Base-by-base conservation (phyloP, 495 filamentous ascomycete species). In the Daldinia vernicosa region DNA sequence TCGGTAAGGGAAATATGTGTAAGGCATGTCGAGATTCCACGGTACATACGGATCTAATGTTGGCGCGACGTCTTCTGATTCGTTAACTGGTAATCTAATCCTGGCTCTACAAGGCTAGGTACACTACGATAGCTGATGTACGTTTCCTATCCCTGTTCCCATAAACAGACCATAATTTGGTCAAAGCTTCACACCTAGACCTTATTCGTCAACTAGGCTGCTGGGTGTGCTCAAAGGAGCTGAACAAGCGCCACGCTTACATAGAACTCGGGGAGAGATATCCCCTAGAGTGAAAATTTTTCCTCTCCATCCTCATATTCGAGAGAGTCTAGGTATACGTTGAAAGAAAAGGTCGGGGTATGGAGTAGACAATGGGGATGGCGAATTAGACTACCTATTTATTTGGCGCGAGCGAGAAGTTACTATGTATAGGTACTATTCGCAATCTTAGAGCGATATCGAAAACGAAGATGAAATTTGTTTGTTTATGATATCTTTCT, bases 71-170 rank as follows among this genome's bases (percentile, higher is more conserved):
- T 57, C 39, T 59, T 30, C 40, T 61, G 65, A 73, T 73, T 73
- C 66, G 70, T 58, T 61, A 62, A 52, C 33, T 53, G 22, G 57
- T 22, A 45, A 55, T 19, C 32, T 63, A 52, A 35, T 73, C 70
- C 63, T 69, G 37, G 66, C 58, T 69, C 51, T 62, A 64, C 70
- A n/a, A n/a, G n/a, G n/a, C n/a, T n/a, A n/a, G n/a, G n/a, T n/a
- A n/a, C n/a, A 57, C 62, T 69, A 53, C 70, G 65, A 39, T 73
- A 33, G 32, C 32, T 33, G 9, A 35, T 35, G 33, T 35, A 35
- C 33, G 33, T 35, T 35, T 35, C 33, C 33, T 45, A 65, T 62
- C 60, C 65, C 43, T 62, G 60, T 24, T 63, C 19, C 26, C 35
- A 50, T 30, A 57, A 33, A 56, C 58, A 27, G 55, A 30, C 50